A percentile compares a stretch with the other conserved stretches of the same genome.
Conservation (phyloP, 2,329 filamentous ascomycete genomes). For the Pseudogymnoascus sp. region DNA sequence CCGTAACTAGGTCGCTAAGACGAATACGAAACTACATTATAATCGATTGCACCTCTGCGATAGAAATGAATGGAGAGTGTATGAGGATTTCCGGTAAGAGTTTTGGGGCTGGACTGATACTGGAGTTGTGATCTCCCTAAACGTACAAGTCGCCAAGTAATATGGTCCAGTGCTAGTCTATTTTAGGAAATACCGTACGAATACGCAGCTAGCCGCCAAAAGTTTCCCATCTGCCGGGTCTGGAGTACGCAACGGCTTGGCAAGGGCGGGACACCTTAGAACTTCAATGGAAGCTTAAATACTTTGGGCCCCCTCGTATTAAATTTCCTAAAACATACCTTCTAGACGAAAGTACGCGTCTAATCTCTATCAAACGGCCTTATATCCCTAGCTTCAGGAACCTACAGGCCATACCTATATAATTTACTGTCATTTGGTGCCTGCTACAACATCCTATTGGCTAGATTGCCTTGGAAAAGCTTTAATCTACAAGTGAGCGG, state of each 20-base stretch:
- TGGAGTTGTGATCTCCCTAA: background rate
- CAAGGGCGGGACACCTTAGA: background rate
- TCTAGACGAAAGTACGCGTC: background rate
- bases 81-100: background rate
- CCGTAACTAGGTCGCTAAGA: background rate
- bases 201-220: background rate
- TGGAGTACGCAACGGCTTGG: background rate
- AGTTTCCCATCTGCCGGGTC: background rate
- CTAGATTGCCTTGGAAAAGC: background rate
- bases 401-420: background rate
- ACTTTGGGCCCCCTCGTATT: background rate
- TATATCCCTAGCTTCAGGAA: background rate
- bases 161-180: background rate
- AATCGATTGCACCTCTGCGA: background rate
- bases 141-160: background rate
- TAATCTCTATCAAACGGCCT: background rate
- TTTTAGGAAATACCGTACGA: background rate
- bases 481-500: background rate
- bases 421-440: background rate
- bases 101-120: background rate
- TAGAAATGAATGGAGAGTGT: background rate
- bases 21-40: background rate
- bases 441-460: background rate
- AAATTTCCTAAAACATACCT: background rate
- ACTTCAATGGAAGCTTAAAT: background rate